Evolutionary conservation across 176 grass and related monocot genomes (phyloP).

Genomic region (Hsuehochloa calcarea): DNA sequence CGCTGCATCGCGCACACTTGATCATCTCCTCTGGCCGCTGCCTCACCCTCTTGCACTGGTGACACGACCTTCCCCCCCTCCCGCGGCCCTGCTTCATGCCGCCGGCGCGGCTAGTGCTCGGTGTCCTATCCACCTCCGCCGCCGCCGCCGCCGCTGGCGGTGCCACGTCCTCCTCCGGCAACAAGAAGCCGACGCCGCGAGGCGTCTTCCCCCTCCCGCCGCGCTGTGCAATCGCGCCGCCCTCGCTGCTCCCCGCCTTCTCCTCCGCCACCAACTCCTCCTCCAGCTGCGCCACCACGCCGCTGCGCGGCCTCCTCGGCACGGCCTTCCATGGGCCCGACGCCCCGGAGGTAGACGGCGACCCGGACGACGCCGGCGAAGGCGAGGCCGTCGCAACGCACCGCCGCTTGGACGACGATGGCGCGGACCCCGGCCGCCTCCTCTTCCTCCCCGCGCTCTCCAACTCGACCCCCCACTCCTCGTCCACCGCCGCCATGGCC

Average conservation of each 20-base stretch:
- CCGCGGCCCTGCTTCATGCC: not conserved
- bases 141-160: not conserved
- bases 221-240: no score
- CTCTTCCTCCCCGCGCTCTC: constrained; percentile 2
- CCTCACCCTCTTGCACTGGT: constrained; percentile 28
- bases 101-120: not conserved
- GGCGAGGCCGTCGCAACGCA: not conserved
- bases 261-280: not conserved
- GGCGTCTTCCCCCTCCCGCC: not conserved
- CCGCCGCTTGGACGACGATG: constrained; percentile 4
- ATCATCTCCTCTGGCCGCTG: not conserved
- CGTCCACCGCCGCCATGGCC: constrained; percentile 36
- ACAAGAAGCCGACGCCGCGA: not conserved
- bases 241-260: not conserved
- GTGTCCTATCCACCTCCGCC: not conserved
- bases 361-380: not conserved
- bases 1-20: constrained; percentile 15
- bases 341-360: not conserved
- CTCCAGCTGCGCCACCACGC: not conserved
- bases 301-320: not conserved
- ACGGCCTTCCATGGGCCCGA: not conserved
- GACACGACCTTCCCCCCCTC: constrained; percentile 28
- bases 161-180: not conserved
- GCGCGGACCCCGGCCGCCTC: not conserved
- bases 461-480: not conserved